These are phyloP conservation scores for Poa pratensis DNA, from an alignment of 176 grass and related monocot species.

Conservation along the genomic window DNA sequence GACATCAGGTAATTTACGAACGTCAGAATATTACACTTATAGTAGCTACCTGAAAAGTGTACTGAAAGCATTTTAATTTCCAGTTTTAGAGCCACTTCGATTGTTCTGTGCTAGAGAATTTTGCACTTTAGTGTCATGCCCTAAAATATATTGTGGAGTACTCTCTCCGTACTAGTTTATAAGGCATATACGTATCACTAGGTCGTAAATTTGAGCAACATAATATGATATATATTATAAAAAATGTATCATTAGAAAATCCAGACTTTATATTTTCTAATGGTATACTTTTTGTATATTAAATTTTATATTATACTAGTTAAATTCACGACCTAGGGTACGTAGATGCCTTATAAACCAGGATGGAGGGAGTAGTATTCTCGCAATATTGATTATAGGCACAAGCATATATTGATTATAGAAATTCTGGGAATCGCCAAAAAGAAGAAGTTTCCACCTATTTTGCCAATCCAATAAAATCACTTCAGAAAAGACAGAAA, in stretches of 20 bases:
- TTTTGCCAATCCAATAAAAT: slow-evolving; percentile 28
- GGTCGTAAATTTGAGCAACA: no score
- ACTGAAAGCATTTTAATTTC: slow-evolving; percentile 29
- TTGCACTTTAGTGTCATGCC: background rate
- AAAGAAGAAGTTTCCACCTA: background rate
- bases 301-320: no score
- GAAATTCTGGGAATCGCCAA: background rate
- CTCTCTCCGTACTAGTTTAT: no score
- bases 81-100: slow-evolving; percentile 15
- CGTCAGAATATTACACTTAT: background rate
- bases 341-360: no score
- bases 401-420: background rate
- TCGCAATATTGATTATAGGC: no score
- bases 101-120: slow-evolving; percentile 25
- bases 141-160: background rate
- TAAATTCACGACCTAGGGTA: no score
- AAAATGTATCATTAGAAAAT: no score
- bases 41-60: background rate
- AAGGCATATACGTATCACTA: no score
- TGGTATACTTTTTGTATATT: no score
- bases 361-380: no score
- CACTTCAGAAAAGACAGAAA: slow-evolving; percentile 38
- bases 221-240: no score
- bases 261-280: no score
- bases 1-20: slow-evolving; percentile 2